Base-by-base conservation (phyloP, 202 grass and related monocot species). In the Saccharum hybrid region DNA sequence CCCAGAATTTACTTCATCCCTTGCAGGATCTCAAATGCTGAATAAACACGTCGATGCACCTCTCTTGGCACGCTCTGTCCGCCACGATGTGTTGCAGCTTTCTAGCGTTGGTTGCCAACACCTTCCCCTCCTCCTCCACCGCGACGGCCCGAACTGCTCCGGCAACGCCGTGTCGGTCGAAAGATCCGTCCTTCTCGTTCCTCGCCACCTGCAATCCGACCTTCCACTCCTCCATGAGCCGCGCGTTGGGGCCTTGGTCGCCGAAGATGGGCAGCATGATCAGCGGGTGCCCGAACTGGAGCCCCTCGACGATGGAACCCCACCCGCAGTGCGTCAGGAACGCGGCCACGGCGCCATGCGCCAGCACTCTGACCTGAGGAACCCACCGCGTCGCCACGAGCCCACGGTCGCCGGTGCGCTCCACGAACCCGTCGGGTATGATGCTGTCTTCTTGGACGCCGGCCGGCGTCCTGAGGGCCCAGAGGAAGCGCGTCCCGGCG, bases 271-370 rank as follows among this genome's bases (percentile, higher is more conserved):
- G 93, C 36, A 96, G 51, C 84, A 88, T 79, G 8, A 96, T 67
- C 1, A 93, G 68, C 6, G 94, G 84, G 4, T 73, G 86, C 3
- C 90, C 86, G 16, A 86, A 88, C 41, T 68, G 72, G 1, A 96
- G 57, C 39, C 65, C 81, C 63, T 97, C 89, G 11, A 94, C 57
- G 23, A 74, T 41, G 5, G 94, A 97, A 38, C 65, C 84, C 88
- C 91, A 93, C 7, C 88, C 92, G 65, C 86, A 91, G 75, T 91
- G 88, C 5, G 83, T 86, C 56, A 90, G 41, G 38, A 93, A 93
- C 3, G 73, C 85, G 30, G 68, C 81, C 0, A 69, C 22, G 3
- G 84, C 85, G 26, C 3, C 39, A 36, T 94, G 92, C 13, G 66
- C 77, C 11, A 88, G 76, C 4, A 87, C 18, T 18, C 85, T 62